phyloP scores from a whole-genome alignment of 179 eudicot species.

The Gypsophila paniculata region DNA sequence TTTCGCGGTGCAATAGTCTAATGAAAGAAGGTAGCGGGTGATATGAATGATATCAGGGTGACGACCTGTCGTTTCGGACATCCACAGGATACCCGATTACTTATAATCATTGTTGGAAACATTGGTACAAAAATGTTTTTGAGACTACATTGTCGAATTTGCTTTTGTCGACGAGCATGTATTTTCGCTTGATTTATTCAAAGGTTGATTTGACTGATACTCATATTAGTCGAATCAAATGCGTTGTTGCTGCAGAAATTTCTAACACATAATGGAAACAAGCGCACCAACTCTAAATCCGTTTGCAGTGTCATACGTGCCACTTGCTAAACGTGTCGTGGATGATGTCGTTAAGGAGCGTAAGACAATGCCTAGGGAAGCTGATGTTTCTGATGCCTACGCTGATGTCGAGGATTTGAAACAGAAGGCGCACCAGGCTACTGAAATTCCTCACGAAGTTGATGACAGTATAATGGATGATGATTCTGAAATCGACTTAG shows the following conservation, averaged over 20 bases:
- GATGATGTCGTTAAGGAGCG: constrained; percentile 25
- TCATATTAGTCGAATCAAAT: neutral
- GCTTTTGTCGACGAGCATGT: too few species aligned
- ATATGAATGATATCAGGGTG: too few species aligned
- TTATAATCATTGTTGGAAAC: too few species aligned
- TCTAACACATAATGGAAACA: constrained; percentile 41
- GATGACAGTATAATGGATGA: constrained; percentile 37
- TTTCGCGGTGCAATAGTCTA: too few species aligned
- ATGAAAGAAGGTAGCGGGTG: too few species aligned
- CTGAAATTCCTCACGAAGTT: constrained; percentile 32
- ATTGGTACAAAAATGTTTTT: too few species aligned
- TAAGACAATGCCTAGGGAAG: constrained; percentile 20
- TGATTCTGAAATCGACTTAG: constrained; percentile 68
- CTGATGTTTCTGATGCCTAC: constrained; percentile 5
- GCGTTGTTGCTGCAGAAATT: constrained; percentile 25
- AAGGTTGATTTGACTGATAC: too few species aligned
- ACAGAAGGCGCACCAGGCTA: constrained; percentile 37
- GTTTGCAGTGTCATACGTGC: constrained; percentile 59
- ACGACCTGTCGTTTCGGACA: too few species aligned
- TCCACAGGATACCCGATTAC: too few species aligned
- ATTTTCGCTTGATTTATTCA: too few species aligned
- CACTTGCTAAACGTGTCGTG: constrained; percentile 51
- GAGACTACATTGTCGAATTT: too few species aligned
- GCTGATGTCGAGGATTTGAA: constrained; percentile 29
- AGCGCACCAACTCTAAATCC: constrained; percentile 67